Conservation (phyloP, 495 filamentous ascomycete species). For the Terfezia boudieri region DNA sequence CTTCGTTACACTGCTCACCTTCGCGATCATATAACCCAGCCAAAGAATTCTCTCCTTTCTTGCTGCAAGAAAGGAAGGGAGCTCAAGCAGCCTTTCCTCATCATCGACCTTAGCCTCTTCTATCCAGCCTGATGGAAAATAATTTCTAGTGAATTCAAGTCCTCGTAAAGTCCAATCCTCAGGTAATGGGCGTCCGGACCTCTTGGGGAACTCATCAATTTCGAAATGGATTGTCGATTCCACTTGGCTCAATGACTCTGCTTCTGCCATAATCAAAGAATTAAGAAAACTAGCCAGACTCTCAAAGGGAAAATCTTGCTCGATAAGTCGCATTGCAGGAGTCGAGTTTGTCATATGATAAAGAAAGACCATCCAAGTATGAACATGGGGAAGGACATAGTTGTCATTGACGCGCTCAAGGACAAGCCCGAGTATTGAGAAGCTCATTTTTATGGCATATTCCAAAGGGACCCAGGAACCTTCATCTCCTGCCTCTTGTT, state of each 20-base stretch:
- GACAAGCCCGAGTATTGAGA: slow-evolving; percentile 22
- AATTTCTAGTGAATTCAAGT: slow-evolving; percentile 42
- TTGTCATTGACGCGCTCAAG: slow-evolving; percentile 37
- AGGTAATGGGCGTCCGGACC: slow-evolving; percentile 41
- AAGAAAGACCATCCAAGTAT: slow-evolving; percentile 48
- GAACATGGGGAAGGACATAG: slow-evolving; percentile 43
- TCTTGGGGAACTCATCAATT: slow-evolving; percentile 28
- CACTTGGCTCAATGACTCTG: slow-evolving; percentile 10
- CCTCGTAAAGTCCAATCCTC: slow-evolving; percentile 73
- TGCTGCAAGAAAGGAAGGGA: slow-evolving; percentile 37
- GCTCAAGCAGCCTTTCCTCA: slow-evolving; percentile 52
- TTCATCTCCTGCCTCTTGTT: neutral
- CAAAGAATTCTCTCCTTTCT: slow-evolving; percentile 55
- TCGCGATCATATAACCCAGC: slow-evolving; percentile 38
- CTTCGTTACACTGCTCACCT: slow-evolving; percentile 1
- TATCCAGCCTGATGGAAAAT: slow-evolving; percentile 54
- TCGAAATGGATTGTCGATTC: slow-evolving; percentile 26
- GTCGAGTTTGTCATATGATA: slow-evolving; percentile 32
- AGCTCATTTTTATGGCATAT: slow-evolving; percentile 5
- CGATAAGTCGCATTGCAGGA: slow-evolving; percentile 29
- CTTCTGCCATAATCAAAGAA: slow-evolving; percentile 27
- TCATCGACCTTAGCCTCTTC: slow-evolving; percentile 44
- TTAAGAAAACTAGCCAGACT: slow-evolving; percentile 43
- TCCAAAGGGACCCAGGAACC: neutral
- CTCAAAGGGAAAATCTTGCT: slow-evolving; percentile 43